Evolutionary conservation across 2,329 filamentous ascomycete genomes (phyloP).

Genomic region (Beauveria pseudobassiana): DNA sequence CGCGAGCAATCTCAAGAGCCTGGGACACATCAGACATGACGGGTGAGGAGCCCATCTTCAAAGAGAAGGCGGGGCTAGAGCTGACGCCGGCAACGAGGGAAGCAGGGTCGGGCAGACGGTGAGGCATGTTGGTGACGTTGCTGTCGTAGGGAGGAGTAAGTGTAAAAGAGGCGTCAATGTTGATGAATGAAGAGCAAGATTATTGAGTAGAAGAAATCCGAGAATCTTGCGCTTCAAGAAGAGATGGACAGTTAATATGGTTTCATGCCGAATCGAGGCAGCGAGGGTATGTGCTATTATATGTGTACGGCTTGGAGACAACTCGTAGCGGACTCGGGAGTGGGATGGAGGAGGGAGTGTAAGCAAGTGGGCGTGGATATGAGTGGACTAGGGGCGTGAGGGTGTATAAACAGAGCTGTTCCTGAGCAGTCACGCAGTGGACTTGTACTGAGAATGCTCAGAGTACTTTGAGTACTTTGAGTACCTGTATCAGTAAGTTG

Average conservation of each 20-base stretch:
- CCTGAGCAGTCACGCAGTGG: not conserved
- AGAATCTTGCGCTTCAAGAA: not conserved
- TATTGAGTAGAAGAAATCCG: too few species aligned
- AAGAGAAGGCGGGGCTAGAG: not conserved
- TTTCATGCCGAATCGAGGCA: not conserved
- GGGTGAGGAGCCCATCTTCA: not conserved
- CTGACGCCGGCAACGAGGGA: slow-evolving; percentile 5
- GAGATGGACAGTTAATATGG: not conserved
- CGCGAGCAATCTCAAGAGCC: slow-evolving; percentile 69
- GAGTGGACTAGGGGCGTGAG: not conserved
- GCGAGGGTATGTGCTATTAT: slow-evolving; percentile 8
- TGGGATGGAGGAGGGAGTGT: not conserved
- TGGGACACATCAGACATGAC: slow-evolving; percentile 41
- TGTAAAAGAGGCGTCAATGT: not conserved
- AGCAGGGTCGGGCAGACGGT: slow-evolving; percentile 8
- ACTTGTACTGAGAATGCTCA: not conserved
- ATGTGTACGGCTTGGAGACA: not conserved
- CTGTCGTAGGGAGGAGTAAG: not conserved
- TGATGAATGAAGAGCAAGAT: not conserved
- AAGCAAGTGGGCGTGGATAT: not conserved
- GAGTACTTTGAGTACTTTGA: not conserved
- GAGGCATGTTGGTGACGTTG: slow-evolving; percentile 2
- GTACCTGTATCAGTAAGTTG: not conserved
- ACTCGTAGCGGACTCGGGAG: not conserved
- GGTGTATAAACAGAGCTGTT: slow-evolving; percentile 1